A percentile compares a stretch with the other conserved stretches of the same genome.
These are phyloP conservation scores for Blepharisma undulans DNA, from an alignment of 169 alveolate species.

Conservation along the genomic window DNA sequence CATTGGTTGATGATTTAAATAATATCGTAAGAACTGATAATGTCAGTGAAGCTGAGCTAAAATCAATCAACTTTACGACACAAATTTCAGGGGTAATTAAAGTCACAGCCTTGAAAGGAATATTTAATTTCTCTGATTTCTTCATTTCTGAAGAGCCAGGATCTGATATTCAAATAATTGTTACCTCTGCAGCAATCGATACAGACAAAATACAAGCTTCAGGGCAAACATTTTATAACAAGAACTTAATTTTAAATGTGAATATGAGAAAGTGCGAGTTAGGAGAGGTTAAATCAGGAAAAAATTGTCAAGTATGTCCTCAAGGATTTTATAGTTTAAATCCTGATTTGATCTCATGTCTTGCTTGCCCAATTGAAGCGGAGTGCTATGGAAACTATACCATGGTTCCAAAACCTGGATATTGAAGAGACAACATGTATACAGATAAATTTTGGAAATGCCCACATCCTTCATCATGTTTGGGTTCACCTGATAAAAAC, in stretches of 20 bases:
- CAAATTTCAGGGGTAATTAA: background rate
- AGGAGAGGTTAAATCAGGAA: constrained; percentile 10
- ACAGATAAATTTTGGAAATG: background rate
- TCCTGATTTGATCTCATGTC: background rate
- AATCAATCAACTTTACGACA: background rate
- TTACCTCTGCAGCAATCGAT: background rate
- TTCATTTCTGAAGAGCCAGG: background rate
- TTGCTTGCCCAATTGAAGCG: background rate
- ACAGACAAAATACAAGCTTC: background rate
- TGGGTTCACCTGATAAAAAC: background rate
- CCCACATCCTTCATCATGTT: background rate
- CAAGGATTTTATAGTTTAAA: background rate
- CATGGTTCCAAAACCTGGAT: background rate
- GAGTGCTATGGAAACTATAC: background rate
- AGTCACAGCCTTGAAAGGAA: background rate
- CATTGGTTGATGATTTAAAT: background rate
- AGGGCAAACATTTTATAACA: background rate
- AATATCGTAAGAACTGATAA: constrained; percentile 4
- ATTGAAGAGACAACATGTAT: background rate
- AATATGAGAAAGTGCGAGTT: background rate
- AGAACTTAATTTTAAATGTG: background rate
- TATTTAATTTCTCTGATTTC: background rate
- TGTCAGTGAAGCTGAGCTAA: background rate
- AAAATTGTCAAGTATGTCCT: background rate
- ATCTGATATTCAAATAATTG: background rate